Evolutionary conservation across 2,329 filamentous ascomycete species (phyloP).

Genomic region (Claviceps capensis): DNA sequence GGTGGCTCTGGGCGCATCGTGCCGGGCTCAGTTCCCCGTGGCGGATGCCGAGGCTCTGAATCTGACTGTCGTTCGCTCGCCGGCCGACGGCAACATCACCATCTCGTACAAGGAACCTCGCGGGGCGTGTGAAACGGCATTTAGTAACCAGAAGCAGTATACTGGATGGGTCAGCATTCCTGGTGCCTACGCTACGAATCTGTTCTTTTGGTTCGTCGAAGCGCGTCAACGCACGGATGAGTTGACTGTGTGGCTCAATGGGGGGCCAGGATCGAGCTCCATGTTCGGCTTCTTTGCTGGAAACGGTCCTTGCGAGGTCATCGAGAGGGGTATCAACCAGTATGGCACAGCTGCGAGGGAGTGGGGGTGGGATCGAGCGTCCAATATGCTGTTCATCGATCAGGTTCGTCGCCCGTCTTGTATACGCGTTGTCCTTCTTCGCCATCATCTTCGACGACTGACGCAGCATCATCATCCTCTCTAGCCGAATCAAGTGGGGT

Average conservation of each 20-base stretch:
- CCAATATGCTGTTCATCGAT: conserved; percentile 43
- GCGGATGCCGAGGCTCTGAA: conserved; percentile 21
- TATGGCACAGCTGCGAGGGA: conserved; percentile 43
- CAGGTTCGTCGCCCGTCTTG: conserved; percentile 23
- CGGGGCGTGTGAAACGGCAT: conserved; percentile 52
- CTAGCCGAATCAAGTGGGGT: conserved; percentile 56
- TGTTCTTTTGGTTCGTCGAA: conserved; percentile 38
- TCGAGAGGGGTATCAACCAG: conserved; percentile 31
- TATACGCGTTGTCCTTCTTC: background rate
- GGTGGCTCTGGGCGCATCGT: conserved; percentile 5
- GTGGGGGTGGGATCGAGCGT: conserved; percentile 51
- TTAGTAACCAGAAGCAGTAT: conserved; percentile 52
- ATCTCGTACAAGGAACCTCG: conserved; percentile 51
- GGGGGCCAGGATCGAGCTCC: conserved; percentile 51
- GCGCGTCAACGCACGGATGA: conserved; percentile 28
- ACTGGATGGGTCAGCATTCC: conserved; percentile 55
- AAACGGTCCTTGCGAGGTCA: conserved; percentile 38
- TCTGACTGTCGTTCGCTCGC: conserved; percentile 44
- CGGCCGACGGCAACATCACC: conserved; percentile 48
- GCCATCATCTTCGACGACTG: background rate
- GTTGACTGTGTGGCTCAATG: conserved; percentile 51
- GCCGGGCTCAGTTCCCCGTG: conserved; percentile 20
- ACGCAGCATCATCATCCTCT: background rate
- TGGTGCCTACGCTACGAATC: conserved; percentile 35
- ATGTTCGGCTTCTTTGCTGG: conserved; percentile 51